Base-by-base conservation (phyloP, 1,284 basidiomycete species). In the Cystobasidium pallidum region DNA sequence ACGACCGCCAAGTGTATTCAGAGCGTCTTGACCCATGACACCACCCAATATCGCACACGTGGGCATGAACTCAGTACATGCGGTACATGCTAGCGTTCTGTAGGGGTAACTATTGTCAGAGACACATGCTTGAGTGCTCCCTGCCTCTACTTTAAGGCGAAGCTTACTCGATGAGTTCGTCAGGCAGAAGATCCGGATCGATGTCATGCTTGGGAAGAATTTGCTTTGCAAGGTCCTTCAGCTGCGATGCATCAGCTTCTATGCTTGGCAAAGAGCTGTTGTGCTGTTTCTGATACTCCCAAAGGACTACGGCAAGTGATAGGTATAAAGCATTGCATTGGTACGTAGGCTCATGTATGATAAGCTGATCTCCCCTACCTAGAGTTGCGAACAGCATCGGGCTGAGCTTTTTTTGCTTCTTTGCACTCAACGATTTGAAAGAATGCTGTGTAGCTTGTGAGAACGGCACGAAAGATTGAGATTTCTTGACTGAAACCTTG, bases 11-110 rank as follows among this genome's bases (percentile, higher is more conserved):
- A 99, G 84, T 0, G 91, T 88, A 81, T 97, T 95, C 54, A 99
- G 84, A 64, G 98, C 89, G 80, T 98, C 95, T 81, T 99, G 96
- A 1, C 89, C 94, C 17, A 98, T 83, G 81, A 98, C 86, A 17
- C 96, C 96, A 34, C 96, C 95, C 54, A 99, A 84, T 34, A 99
- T 89, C 0, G 94, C 94, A 79, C 93, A 89, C 3, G 94, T 88
- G 1, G 94, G 91, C 2, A 91, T 88, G 83, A 95, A 91, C 79
- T 95, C 90, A 80, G 90, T 87, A n/a, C 83, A 82, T 17, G 92
- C 89, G n/a, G 89, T 89, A 19, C 83, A 84, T 13, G 88, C 83
- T 57, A 90, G 76, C 52, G 86, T 83, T 70, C 89, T 90, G 75
- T 54, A 28, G 15, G n/a, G n/a, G n/a, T n/a, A n/a, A n/a, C n/a